A percentile compares a stretch with the other conserved stretches of the same genome.
These are phyloP conservation scores for Candida vaughaniae DNA, from an alignment of 805 yeast species.

Conservation along the genomic window DNA sequence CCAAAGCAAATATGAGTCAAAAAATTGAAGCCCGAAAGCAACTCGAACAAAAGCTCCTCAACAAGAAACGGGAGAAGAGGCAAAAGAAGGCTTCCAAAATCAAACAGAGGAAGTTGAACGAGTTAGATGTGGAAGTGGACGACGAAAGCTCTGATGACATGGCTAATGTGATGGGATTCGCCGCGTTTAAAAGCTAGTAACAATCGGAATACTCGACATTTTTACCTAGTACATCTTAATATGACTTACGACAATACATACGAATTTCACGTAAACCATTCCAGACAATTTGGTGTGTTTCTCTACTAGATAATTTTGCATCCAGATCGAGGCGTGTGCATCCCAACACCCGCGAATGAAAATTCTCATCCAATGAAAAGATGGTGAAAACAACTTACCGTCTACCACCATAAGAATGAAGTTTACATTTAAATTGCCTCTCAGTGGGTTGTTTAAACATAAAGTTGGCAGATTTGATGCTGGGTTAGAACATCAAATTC, in stretches of 20 bases:
- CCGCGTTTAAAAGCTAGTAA: constrained; percentile 33
- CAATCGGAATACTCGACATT: background rate
- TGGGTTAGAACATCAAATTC: constrained; percentile 59
- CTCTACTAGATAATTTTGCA: no score
- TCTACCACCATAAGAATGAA: constrained; percentile 24
- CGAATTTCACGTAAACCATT: no score
- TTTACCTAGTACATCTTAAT: no score
- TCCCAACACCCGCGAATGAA: constrained; percentile 4
- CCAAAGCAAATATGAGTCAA: constrained; percentile 29
- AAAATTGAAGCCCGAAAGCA: constrained; percentile 39
- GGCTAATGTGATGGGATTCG: constrained; percentile 56
- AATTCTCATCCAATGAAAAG: constrained; percentile 14
- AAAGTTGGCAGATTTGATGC: constrained; percentile 43
- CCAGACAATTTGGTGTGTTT: no score
- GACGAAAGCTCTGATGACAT: constrained; percentile 19
- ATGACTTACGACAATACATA: no score
- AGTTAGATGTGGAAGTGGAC: constrained; percentile 18
- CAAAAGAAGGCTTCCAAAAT: background rate
- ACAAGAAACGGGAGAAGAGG: constrained; percentile 24
- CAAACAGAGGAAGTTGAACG: background rate
- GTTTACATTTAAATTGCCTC: constrained; percentile 42
- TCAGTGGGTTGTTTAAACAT: constrained; percentile 36
- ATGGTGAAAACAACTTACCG: constrained; percentile 10
- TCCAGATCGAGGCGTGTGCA: no score
- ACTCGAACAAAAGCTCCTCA: constrained; percentile 36